Evolutionary conservation across 768 basidiomycete species (phyloP).

Genomic region (Botryobasidium botryosum): DNA sequence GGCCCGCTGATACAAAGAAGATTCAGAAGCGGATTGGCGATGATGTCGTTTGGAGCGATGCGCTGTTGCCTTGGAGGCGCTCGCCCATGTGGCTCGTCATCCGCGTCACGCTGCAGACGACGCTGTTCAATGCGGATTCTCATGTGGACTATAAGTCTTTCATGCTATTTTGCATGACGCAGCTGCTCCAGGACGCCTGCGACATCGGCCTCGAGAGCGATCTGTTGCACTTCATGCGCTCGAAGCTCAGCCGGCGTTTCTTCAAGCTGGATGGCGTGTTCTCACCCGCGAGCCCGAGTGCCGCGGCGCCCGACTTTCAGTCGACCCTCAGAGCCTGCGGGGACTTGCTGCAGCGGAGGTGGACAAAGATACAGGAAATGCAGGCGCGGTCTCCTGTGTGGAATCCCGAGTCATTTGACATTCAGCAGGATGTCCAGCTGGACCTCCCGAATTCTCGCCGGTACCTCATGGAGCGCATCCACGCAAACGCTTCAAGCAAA

Average conservation of each 20-base stretch:
- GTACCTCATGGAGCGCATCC: slow-evolving; percentile 1
- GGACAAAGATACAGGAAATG: neutral
- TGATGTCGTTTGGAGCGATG: slow-evolving; percentile 28
- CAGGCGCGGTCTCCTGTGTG: neutral
- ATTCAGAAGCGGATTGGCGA: slow-evolving; percentile 31
- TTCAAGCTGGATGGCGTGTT: slow-evolving; percentile 13
- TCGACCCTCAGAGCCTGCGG: too few relatives aligned
- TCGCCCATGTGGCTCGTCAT: slow-evolving; percentile 34
- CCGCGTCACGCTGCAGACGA: slow-evolving; percentile 27
- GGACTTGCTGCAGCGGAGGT: neutral
- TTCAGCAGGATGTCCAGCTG: neutral
- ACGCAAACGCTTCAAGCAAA: too few relatives aligned
- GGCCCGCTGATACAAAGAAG: slow-evolving; percentile 16
- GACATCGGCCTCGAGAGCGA: slow-evolving; percentile 15
- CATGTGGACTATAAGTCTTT: slow-evolving; percentile 29
- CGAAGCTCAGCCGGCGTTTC: slow-evolving; percentile 17
- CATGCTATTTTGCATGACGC: slow-evolving; percentile 26
- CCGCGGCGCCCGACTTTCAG: too few relatives aligned
- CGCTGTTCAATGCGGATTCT: too few relatives aligned
- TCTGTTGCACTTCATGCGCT: slow-evolving; percentile 17
- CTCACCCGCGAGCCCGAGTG: too few relatives aligned
- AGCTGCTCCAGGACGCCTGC: slow-evolving; percentile 16
- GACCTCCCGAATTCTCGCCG: neutral
- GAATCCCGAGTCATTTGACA: neutral
- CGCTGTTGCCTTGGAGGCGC: slow-evolving; percentile 31